Percentiles rank a stretch among this genome's conserved stretches.
Conservation (phyloP, 495 filamentous ascomycete genomes). For the Amniculicola lignicola region DNA sequence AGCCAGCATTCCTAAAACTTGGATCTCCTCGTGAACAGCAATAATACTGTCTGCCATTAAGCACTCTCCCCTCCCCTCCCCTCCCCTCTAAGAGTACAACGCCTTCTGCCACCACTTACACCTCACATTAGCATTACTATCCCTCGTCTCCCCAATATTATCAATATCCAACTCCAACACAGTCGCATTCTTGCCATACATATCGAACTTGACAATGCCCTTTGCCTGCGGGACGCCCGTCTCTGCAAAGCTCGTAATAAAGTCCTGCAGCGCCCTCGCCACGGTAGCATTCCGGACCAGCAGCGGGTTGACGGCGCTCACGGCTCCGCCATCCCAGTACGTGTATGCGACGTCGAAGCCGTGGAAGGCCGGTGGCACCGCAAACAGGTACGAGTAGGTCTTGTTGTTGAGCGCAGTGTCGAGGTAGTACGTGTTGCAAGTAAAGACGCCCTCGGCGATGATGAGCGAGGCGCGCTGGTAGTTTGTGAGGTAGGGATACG, state of each 20-base stretch:
- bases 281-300: constrained; percentile 46
- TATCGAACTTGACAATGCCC: constrained; percentile 44
- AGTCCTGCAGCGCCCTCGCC: constrained; percentile 57
- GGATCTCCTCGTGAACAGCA: no score
- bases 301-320: constrained; percentile 6
- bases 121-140: constrained; percentile 47
- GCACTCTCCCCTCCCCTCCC: no score
- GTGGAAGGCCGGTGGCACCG: constrained; percentile 56
- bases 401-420: constrained; percentile 48
- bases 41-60: neutral
- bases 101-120: constrained; percentile 52
- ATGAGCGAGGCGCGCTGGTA: constrained; percentile 38
- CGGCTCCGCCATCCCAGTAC: constrained; percentile 37
- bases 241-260: constrained; percentile 55
- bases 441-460: constrained; percentile 40
- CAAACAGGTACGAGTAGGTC: constrained; percentile 60
- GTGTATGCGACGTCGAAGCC: constrained; percentile 54
- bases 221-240: constrained; percentile 47
- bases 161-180: constrained; percentile 46
- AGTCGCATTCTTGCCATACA: constrained; percentile 33
- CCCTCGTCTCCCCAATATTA: constrained; percentile 44
- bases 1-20: no score
- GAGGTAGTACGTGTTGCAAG: constrained; percentile 51
- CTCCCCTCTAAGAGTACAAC: constrained; percentile 16
- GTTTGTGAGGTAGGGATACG: constrained; percentile 13